Evolutionary conservation across 2,329 filamentous ascomycete species (phyloP), one percentile per base, ranked within the genome.

Genomic region (Orbilia ellipsospora): DNA sequence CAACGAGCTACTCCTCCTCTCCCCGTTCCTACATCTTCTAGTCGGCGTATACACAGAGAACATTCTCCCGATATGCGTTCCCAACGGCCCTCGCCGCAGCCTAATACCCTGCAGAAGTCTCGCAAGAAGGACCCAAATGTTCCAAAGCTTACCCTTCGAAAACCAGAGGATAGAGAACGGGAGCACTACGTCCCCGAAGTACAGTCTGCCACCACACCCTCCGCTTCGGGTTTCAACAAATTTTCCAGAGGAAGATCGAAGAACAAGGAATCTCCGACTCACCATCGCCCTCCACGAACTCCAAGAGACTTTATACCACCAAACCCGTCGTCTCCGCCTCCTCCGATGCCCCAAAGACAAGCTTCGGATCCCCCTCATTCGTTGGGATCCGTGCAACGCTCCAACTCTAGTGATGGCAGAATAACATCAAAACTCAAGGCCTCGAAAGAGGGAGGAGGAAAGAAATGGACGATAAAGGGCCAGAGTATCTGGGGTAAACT

Each of bases 371-470:
- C 73, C 44, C 61, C 64, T 42, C 54, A 59, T 18, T 65, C 66
- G 18, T 65, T 54, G 16, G 73, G 66, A 18, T 76, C 59, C 16
- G 66, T 48, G 8, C 65, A 76, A 18, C 52, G 73, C 26, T 76
- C 73, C 7, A 70, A 55, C 8, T 76, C 73, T 18, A 69, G 56
- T 16, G 73, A 76, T 28, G 73, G 73, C 13, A 60, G 73, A 20
- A 76, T 76, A 42, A 64, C 61, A 6, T 70, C 73, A 12, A 76
- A 70, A 54, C 42, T 76, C n/a, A 76, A 76, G 26, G 73, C 73
- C n/a, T 76, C 73, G 13, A 76, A 76, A 16, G 13, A 75, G 40
- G 52, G 55, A 55, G 60, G 68, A 55, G 26, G 51, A 16, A 67
- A 69, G 45, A 70, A 70, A 23, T 76, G 73, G 73, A 20, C 64